Evolutionary conservation across 805 yeast genomes (phyloP), one percentile per base, ranked within the genome.

Genomic region (Candida qinlingensis): DNA sequence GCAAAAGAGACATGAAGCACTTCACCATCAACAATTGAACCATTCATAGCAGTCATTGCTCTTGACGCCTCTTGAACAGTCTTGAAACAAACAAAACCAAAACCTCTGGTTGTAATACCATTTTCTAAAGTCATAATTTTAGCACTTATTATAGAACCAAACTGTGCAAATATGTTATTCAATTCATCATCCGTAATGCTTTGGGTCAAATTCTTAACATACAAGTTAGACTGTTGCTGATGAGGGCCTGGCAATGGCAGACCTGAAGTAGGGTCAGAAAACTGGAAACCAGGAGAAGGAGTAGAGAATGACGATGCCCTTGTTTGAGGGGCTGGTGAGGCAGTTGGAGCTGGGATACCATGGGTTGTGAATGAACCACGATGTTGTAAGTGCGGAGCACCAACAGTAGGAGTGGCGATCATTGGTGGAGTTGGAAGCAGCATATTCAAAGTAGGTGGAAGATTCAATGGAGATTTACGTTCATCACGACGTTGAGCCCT

Each of bases 1-100:
- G 94, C 94, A 65, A 85, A 78, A 36, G 89, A 83, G 44, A 87
- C 89, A 56, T 73, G 75, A 42, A 83, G 65, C 56, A 67, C 68
- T 54, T 75, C 75, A 43, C 81, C 84, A 57, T 71, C 71, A 49
- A 79, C 61, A 51, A 71, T 74, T 55, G 69, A 69, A 54, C 81
- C 83, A 62, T 85, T 76, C 79, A 85, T 80, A 42, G 76, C 80
- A 28, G 77, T 76, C 47, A 83, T 74, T 12, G 94, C 90, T 57
- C 72, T 70, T 46, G 77, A 76, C 12, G 94, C 91, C 54, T 80
- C 76, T 39, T 75, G 72, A 48, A 83, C 80, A 42, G 68, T 66
- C 59, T 77, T 79, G 61, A 73, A 87, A 63, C 88, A 85, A 42
- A 86, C 87, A 68, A 86, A 86, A 42, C 92, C 94, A 62, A 81